Evolutionary conservation across 2,329 filamentous ascomycete species (phyloP).

Genomic region (Cephalotrichum gorgonifer): DNA sequence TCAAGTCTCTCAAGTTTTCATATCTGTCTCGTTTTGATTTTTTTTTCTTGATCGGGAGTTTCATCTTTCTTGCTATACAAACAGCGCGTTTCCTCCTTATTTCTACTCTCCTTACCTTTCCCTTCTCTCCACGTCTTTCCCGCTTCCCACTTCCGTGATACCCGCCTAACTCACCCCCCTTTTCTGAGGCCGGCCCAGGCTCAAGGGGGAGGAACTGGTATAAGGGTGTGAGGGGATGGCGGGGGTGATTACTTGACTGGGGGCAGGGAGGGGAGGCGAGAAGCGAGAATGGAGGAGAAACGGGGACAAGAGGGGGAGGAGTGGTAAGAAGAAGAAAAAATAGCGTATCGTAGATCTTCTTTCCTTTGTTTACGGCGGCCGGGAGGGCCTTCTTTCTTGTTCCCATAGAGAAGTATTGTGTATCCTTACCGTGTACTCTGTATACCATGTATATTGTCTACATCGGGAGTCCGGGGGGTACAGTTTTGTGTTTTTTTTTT

Average conservation of each 20-base stretch:
- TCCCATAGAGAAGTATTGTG: background rate
- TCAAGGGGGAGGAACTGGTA: background rate
- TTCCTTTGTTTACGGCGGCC: background rate
- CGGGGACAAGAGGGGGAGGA: background rate
- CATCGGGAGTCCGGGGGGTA: background rate
- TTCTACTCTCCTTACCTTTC: background rate
- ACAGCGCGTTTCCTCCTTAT: background rate
- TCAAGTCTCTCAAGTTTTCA: background rate
- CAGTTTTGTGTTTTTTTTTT: too few species aligned
- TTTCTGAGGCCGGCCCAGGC: background rate
- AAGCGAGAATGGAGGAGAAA: background rate
- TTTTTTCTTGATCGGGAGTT: conserved; percentile 7
- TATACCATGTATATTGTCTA: background rate
- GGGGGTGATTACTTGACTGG: too few species aligned
- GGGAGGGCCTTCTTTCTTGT: too few species aligned
- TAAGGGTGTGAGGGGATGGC: background rate
- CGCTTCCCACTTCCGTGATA: background rate
- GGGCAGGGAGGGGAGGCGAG: too few species aligned
- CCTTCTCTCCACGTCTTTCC: background rate
- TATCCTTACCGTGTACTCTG: background rate
- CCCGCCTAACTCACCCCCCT: too few species aligned
- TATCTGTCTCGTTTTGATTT: conserved; percentile 2
- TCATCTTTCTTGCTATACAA: background rate
- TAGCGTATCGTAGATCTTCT: background rate
- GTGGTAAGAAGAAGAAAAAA: background rate